These are phyloP conservation scores for Thyridium curvatum DNA, from an alignment of 2,329 filamentous ascomycete genomes.

Conservation along the genomic window DNA sequence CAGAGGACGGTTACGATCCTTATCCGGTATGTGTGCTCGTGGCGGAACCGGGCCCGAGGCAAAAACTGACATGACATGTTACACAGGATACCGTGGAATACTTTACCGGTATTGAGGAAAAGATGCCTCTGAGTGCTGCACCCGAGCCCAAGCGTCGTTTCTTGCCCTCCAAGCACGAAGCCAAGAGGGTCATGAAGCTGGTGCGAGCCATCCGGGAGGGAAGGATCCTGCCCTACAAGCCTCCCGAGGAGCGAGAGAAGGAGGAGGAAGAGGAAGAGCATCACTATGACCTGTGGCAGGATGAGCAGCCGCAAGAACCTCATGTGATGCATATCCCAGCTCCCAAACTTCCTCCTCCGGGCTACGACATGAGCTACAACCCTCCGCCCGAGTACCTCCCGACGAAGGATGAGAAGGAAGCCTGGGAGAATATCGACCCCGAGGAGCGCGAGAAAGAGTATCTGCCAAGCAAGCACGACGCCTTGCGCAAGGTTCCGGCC, in stretches of 20 bases:
- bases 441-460: conserved; percentile 91
- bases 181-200: conserved; percentile 94
- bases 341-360: conserved; percentile 86
- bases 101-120: conserved; percentile 84
- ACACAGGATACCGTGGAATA: conserved; percentile 77
- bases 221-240: conserved; percentile 83
- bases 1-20: conserved; percentile 83
- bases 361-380: conserved; percentile 95
- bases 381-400: conserved; percentile 92
- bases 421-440: conserved; percentile 80
- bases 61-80: neutral
- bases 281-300: conserved; percentile 90
- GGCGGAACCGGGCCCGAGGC: neutral
- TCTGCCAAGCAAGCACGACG: conserved; percentile 73
- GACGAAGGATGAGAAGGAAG: conserved; percentile 72
- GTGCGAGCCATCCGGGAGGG: conserved; percentile 94
- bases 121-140: conserved; percentile 90
- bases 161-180: conserved; percentile 93
- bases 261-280: conserved; percentile 67
- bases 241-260: conserved; percentile 59
- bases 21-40: conserved; percentile 66
- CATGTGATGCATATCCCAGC: conserved; percentile 94
- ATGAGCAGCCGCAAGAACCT: conserved; percentile 75
- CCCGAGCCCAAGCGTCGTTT: conserved; percentile 96
- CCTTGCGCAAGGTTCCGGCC: conserved; percentile 84